Base-by-base conservation (phyloP, 805 yeast genomes). In the Metschnikowia anglica region DNA sequence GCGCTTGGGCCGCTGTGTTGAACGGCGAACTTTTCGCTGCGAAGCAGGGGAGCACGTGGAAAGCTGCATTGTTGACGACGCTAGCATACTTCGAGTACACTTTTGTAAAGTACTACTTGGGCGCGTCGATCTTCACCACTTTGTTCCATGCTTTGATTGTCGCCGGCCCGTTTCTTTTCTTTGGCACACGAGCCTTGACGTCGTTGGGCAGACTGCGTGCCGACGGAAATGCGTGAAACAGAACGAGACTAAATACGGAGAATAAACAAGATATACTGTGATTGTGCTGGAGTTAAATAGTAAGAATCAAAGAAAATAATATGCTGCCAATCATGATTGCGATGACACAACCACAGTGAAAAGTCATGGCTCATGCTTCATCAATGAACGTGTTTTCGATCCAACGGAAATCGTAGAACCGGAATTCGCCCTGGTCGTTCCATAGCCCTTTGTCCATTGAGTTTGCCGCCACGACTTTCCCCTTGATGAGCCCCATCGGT, bases 401-500 rank as follows among this genome's bases (percentile, higher is more conserved):
- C 67, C 72, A 67, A 58, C 88, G 68, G 45, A 80, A 79, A 18
- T 77, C 76, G 69, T 77, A 79, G 21, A 71, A 62, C 45, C 64
- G 58, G 30, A 54, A 48, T 26, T 37, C 40, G 44, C 74, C 50
- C 52, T 68, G 49, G 44, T 61, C 49, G 56, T 55, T 62, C 60
- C 70, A 55, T 42, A 72, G 53, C 12, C 81, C 69, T 62, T 78
- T 64, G 56, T 72, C 73, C 75, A 77, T 50, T 6, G 70, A 62
- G 41, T 67, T 66, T 6, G 85, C 91, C 6, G 88, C 91, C 4
- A 84, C 74, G 11, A 93, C 81, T 57, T 88, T 90, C 1, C 98
- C 99, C 53, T 82, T 81, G 3, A 93, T 81, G 29, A 93, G 66
- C 0, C 83, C 98, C 81, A 88, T 72, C 2, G 99, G 98, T 26